These are phyloP conservation scores for Fomitiporia mediterranea DNA, from an alignment of 1,284 basidiomycete species.

Conservation along the genomic window DNA sequence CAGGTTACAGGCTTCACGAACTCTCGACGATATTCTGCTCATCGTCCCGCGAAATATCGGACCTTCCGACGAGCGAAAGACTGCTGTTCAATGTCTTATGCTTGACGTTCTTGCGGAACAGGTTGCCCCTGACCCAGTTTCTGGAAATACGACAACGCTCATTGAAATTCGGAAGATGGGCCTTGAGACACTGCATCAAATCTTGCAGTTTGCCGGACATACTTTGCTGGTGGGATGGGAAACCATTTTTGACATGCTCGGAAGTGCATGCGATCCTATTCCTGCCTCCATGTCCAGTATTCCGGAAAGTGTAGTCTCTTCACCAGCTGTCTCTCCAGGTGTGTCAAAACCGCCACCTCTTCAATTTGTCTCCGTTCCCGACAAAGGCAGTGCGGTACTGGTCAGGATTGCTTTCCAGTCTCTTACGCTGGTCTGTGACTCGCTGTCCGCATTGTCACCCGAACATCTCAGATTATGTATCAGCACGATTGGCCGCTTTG, in stretches of 20 bases:
- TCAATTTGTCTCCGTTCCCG: slow-evolving; percentile 43
- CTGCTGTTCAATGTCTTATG: slow-evolving; percentile 74
- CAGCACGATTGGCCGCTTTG: slow-evolving; percentile 85
- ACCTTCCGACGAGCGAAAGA: slow-evolving; percentile 56
- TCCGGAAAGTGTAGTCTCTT: slow-evolving; percentile 38
- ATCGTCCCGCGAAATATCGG: slow-evolving; percentile 65
- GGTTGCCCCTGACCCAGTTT: slow-evolving; percentile 52
- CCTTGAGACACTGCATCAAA: slow-evolving; percentile 83
- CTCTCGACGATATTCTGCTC: slow-evolving; percentile 77
- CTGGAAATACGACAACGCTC: slow-evolving; percentile 44
- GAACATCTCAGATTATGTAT: slow-evolving; percentile 86
- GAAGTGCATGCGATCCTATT: slow-evolving; percentile 68
- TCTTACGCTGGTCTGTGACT: slow-evolving; percentile 91
- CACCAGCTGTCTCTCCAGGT: slow-evolving; percentile 34
- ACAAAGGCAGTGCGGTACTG: slow-evolving; percentile 60
- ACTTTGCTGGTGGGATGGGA: slow-evolving; percentile 90
- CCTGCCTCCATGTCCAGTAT: slow-evolving; percentile 35
- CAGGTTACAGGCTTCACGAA: slow-evolving; percentile 82
- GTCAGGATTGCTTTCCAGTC: slow-evolving; percentile 93
- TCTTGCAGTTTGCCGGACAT: slow-evolving; percentile 88
- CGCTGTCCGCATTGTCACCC: slow-evolving; percentile 75
- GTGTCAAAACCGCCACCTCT: slow-evolving; percentile 45
- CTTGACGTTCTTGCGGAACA: slow-evolving; percentile 80
- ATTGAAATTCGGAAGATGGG: slow-evolving; percentile 84
- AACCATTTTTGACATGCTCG: slow-evolving; percentile 86